Base-by-base conservation (phyloP, 2,329 filamentous ascomycete species). In the Aspergillus udagawae region DNA sequence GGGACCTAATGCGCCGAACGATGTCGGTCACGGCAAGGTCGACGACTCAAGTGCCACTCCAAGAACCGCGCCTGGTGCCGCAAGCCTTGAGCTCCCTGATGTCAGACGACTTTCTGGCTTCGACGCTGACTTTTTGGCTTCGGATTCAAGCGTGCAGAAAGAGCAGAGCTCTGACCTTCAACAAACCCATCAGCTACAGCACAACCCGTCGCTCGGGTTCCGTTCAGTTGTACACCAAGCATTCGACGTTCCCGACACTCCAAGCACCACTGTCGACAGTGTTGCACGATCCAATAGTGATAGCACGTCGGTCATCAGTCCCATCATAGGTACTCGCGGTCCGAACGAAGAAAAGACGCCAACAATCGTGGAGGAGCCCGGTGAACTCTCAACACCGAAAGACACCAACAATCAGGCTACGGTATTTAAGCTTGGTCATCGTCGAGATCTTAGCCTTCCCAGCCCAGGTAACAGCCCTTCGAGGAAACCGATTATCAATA, bases 221-320 rank as follows among this genome's bases (percentile, higher is more conserved):
- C 75, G 74, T 38, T 83, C 84, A 1, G 82, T 84, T 14, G 86
- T 89, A 3, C 78, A 87, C 63, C 82, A 86, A 67, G 86, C 86
- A 17, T 89, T 89, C 65, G 85, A 87, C 65, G 77, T 80, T 49
- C 77, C 73, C 27, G 80, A 85, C 59, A 82, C 83, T 41, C 77
- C 78, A 5, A 75, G 80, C 45, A 82, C 83, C 3, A 76, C 79
- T 9, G 81, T 82, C n/a, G 77, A 76, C 53, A 80, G 75, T 44
- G 73, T 85, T n/a, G 77, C 73, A 38, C 77, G 86, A 59, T 86
- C 83, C 53, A 83, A 87, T 62, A 88, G 85, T 56, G 81, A 81
- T 58, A 86, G 84, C 60, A 87, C 86, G 8, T 80, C 81, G 51
- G 78, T 78, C 28, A 85, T 89, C 60, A 88, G 85, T 66, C 86